A percentile compares a stretch with the other conserved stretches of the same genome.
Evolutionary conservation across 164 flowering plant species (phyloP).

Genomic region (Chimonanthus salicifolius): DNA sequence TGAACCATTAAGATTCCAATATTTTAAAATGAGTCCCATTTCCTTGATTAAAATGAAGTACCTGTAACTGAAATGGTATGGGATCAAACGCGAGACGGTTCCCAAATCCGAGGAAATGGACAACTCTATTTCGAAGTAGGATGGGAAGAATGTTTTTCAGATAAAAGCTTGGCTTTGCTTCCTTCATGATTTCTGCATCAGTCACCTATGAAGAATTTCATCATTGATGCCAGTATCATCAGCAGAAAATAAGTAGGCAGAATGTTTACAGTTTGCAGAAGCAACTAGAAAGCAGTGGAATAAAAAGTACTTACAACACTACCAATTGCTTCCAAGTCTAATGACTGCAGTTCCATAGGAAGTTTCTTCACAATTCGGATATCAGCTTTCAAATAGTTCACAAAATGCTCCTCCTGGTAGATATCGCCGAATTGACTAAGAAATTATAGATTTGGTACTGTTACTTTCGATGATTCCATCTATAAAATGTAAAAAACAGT

Average conservation of each 20-base stretch:
- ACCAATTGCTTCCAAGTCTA: constrained; percentile 87
- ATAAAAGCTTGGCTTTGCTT: constrained; percentile 82
- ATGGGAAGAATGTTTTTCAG: constrained; percentile 76
- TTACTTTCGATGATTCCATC: constrained; percentile 26
- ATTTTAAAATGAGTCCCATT: not conserved
- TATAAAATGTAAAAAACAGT: constrained; percentile 14
- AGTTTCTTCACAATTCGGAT: constrained; percentile 88
- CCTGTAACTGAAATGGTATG: constrained; percentile 83
- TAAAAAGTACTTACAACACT: constrained; percentile 63
- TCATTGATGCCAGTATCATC: constrained; percentile 6
- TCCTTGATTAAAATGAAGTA: constrained; percentile 17
- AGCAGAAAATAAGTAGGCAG: not conserved
- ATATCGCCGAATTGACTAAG: constrained; percentile 93
- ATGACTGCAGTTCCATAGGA: constrained; percentile 70
- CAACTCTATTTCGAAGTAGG: constrained; percentile 62
- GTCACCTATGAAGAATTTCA: constrained; percentile 49
- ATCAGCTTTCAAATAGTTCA: constrained; percentile 77
- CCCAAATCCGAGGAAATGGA: constrained; percentile 93
- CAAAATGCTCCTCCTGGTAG: constrained; percentile 93
- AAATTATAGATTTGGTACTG: constrained; percentile 29
- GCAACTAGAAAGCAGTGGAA: constrained; percentile 1
- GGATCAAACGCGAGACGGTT: constrained; percentile 97
- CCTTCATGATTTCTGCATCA: constrained; percentile 71
- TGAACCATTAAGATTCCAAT: not conserved
- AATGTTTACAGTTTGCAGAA: not conserved